A percentile compares a stretch with the other conserved stretches of the same genome.
These are phyloP conservation scores for Yamadazyma olivae DNA, from an alignment of 805 yeast species.

Conservation along the genomic window DNA sequence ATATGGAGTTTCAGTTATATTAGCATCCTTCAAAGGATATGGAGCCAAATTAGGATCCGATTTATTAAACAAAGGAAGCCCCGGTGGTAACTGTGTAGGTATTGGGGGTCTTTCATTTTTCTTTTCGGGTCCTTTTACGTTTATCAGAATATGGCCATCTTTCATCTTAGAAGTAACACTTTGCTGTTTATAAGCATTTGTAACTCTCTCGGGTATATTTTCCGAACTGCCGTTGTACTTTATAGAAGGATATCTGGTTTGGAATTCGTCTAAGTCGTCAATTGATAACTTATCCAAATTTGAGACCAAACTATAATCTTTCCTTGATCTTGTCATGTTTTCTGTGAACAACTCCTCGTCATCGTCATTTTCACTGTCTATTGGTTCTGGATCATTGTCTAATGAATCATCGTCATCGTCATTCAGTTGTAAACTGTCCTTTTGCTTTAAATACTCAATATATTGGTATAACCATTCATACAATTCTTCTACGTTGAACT, in stretches of 20 bases:
- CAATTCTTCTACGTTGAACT: slow-evolving; percentile 33
- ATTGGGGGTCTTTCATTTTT: slow-evolving; percentile 10
- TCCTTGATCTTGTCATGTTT: slow-evolving; percentile 6
- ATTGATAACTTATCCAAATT: slow-evolving; percentile 2
- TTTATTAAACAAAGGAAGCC: slow-evolving; percentile 7
- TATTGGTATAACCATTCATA: slow-evolving; percentile 39
- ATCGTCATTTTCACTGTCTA: too few relatives aligned
- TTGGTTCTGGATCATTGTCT: too few relatives aligned
- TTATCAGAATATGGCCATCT: not conserved
- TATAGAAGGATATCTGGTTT: slow-evolving; percentile 7
- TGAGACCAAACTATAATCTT: slow-evolving; percentile 4
- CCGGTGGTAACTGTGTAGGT: slow-evolving; percentile 14
- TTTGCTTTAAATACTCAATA: slow-evolving; percentile 31
- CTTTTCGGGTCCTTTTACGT: not conserved
- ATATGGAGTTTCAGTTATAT: slow-evolving; percentile 11
- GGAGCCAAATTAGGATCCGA: slow-evolving; percentile 1
- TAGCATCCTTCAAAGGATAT: slow-evolving; percentile 8
- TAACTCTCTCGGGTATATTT: too few relatives aligned
- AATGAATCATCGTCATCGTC: too few relatives aligned
- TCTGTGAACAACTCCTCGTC: slow-evolving; percentile 4
- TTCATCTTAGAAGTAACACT: too few relatives aligned
- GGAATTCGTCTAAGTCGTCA: slow-evolving; percentile 5
- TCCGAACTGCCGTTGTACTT: not conserved
- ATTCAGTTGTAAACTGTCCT: too few relatives aligned
- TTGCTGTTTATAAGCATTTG: too few relatives aligned